A percentile compares a stretch with the other conserved stretches of the same genome.
Evolutionary conservation across 2,329 filamentous ascomycete species (phyloP).

Genomic region (Ophiostoma fasciatum): DNA sequence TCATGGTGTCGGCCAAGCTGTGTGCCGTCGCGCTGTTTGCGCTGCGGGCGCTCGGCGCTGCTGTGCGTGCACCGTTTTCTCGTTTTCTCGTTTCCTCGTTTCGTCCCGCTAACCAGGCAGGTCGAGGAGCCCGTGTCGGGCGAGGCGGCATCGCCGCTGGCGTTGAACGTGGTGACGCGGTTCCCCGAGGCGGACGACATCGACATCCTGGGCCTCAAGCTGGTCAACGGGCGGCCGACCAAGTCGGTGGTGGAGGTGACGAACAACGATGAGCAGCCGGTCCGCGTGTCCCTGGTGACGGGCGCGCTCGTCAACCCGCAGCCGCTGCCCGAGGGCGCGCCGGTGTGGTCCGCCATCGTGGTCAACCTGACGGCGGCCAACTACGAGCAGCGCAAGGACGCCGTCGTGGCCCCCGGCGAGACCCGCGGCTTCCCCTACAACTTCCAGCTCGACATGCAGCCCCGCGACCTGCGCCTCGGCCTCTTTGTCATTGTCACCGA

Average conservation of each 20-base stretch:
- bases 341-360: conserved; percentile 42
- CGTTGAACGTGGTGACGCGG: conserved; percentile 40
- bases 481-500: conserved; percentile 58
- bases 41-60: conserved; percentile 49
- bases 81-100: not conserved
- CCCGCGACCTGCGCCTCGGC: conserved; percentile 71
- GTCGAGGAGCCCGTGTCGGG: conserved; percentile 11
- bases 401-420: conserved; percentile 38
- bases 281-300: conserved; percentile 62
- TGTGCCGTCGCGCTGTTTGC: conserved; percentile 59
- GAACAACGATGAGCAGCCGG: conserved; percentile 66
- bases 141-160: conserved; percentile 4
- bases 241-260: conserved; percentile 67
- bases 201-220: conserved; percentile 91
- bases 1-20: conserved; percentile 62
- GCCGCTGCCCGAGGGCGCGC: conserved; percentile 32
- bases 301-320: conserved; percentile 53
- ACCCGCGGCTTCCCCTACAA: conserved; percentile 65
- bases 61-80: conserved; percentile 36
- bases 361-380: conserved; percentile 71
- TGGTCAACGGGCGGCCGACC: conserved; percentile 82
- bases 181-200: conserved; percentile 40
- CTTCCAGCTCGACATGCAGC: conserved; percentile 84
- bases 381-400: conserved; percentile 59
- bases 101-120: not conserved